Evolutionary conservation across 306 rosid genomes (phyloP).

Genomic region (Castanea crenata): DNA sequence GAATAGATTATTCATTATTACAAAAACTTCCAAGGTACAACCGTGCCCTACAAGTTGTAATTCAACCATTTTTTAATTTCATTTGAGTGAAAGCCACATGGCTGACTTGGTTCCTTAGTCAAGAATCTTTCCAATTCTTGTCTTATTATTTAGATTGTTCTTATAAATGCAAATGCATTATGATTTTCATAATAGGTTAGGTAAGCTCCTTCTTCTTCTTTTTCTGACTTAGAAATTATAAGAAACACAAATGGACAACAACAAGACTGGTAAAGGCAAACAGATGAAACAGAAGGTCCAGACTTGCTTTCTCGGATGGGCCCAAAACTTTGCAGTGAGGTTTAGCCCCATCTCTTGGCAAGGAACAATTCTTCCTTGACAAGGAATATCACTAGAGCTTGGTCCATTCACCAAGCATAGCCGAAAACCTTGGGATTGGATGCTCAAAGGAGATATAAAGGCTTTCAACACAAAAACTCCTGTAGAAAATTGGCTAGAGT

Average conservation of each 20-base stretch:
- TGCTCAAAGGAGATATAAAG: too few species aligned
- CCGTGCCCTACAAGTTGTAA: background rate
- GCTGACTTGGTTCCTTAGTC: background rate
- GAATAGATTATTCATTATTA: background rate
- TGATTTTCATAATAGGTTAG: background rate
- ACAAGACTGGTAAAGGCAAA: background rate
- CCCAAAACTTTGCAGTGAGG: background rate
- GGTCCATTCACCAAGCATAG: too few species aligned
- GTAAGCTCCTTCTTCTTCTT: background rate
- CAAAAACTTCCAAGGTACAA: background rate
- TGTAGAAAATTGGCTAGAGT: too few species aligned
- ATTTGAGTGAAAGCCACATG: background rate
- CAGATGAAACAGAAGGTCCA: background rate
- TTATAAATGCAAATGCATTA: background rate
- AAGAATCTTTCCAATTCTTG: slow-evolving; percentile 20
- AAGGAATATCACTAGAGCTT: too few species aligned
- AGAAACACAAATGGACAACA: background rate
- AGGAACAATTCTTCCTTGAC: too few species aligned
- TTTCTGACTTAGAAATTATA: background rate
- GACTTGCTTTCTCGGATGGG: background rate
- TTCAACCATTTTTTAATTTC: background rate
- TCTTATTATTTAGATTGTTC: slow-evolving; percentile 15
- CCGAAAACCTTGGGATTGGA: too few species aligned
- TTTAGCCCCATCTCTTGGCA: too few species aligned
- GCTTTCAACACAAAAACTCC: too few species aligned